Evolutionary conservation across 2,329 filamentous ascomycete genomes (phyloP).

Genomic region (Pseudocercospora eumusae): DNA sequence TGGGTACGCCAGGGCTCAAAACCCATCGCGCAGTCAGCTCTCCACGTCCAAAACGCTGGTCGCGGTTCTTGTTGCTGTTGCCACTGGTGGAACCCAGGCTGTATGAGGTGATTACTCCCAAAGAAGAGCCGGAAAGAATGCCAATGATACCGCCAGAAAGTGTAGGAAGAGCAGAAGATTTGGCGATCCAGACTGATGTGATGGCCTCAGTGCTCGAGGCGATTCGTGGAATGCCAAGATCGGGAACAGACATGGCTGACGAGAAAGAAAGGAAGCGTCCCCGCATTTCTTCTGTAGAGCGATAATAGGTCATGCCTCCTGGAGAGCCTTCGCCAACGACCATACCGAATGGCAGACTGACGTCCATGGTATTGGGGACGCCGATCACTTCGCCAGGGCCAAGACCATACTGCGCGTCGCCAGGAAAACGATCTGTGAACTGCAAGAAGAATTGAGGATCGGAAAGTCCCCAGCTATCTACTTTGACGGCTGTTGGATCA

Average conservation of each 20-base stretch:
- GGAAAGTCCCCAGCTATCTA: slow-evolving; percentile 78
- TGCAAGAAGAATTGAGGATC: slow-evolving; percentile 75
- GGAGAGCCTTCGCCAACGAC: slow-evolving; percentile 84
- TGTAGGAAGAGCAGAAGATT: slow-evolving; percentile 69
- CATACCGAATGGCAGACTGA: slow-evolving; percentile 82
- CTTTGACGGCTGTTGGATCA: slow-evolving; percentile 73
- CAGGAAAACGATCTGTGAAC: slow-evolving; percentile 74
- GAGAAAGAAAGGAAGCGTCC: slow-evolving; percentile 72
- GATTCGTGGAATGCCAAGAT: slow-evolving; percentile 74
- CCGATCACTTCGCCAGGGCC: slow-evolving; percentile 75
- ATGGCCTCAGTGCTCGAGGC: slow-evolving; percentile 70
- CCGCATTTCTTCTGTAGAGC: slow-evolving; percentile 70
- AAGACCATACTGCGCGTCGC: slow-evolving; percentile 73
- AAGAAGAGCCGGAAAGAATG: slow-evolving; percentile 78
- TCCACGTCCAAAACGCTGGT: slow-evolving; percentile 66
- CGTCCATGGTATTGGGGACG: slow-evolving; percentile 82
- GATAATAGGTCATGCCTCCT: slow-evolving; percentile 77
- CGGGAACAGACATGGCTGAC: slow-evolving; percentile 61
- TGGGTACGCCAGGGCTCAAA: slow-evolving; percentile 87
- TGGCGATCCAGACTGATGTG: slow-evolving; percentile 86
- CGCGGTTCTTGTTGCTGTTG: slow-evolving; percentile 59
- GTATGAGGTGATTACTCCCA: slow-evolving; percentile 80
- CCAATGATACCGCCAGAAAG: slow-evolving; percentile 77
- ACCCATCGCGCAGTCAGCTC: slow-evolving; percentile 88
- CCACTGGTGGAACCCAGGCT: slow-evolving; percentile 54